Conservation (phyloP, 2,329 filamentous ascomycete species). For the Botrytis deweyae region DNA sequence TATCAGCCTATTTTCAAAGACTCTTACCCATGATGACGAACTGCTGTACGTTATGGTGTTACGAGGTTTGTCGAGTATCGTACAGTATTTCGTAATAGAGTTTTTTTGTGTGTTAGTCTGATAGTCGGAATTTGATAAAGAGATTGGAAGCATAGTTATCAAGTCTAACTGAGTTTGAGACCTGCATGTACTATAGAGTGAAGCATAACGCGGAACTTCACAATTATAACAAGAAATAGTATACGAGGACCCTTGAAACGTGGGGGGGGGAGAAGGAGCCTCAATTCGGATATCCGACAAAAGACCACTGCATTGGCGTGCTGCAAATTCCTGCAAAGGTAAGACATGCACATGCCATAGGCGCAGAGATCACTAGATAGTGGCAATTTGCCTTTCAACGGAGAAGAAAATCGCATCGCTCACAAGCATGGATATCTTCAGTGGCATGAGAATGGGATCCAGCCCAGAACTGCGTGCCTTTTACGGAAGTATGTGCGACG, state of each 20-base stretch:
- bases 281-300: not conserved
- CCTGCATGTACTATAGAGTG: not conserved
- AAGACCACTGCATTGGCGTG: not conserved
- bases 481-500: not conserved
- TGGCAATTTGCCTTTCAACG: not conserved
- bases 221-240: not conserved
- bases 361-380: constrained; percentile 12
- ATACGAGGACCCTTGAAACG: constrained; percentile 1
- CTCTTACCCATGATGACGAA: constrained; percentile 1
- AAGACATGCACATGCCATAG: not conserved
- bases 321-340: not conserved
- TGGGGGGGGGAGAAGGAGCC: constrained; percentile 5
- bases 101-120: not conserved
- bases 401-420: not conserved
- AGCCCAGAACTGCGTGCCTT: not conserved
- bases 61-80: not conserved
- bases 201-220: constrained; percentile 1
- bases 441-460: constrained; percentile 4
- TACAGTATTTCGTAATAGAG: not conserved
- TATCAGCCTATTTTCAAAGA: not conserved
- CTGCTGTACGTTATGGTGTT: constrained; percentile 5
- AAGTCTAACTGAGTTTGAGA: not conserved
- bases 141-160: not conserved
- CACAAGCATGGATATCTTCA: not conserved
- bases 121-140: not conserved